phyloP scores from a whole-genome alignment of 805 yeast species.

The Ogataea wickerhamii region DNA sequence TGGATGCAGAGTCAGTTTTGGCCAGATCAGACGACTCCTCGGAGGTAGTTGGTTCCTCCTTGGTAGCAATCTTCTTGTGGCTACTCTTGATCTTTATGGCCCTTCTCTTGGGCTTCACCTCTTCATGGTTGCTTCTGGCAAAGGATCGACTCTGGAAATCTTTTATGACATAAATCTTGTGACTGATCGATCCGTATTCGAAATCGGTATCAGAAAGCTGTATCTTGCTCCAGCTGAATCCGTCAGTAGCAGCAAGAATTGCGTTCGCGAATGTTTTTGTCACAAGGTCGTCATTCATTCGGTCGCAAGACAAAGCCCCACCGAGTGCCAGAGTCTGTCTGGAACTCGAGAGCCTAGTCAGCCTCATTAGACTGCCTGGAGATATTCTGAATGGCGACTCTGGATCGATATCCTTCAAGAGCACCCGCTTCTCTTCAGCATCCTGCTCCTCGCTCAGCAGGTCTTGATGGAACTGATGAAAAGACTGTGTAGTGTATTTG shows the following conservation, averaged over 20 bases:
- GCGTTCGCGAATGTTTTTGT: slow-evolving; percentile 33
- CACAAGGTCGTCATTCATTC: slow-evolving; percentile 31
- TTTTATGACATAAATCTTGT: slow-evolving; percentile 39
- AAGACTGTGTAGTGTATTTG: slow-evolving; percentile 48
- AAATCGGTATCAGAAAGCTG: slow-evolving; percentile 32
- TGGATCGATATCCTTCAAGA: slow-evolving; percentile 49
- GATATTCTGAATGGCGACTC: slow-evolving; percentile 55
- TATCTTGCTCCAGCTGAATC: slow-evolving; percentile 30
- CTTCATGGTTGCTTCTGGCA: slow-evolving; percentile 29
- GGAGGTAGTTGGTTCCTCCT: neutral
- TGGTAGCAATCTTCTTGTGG: neutral
- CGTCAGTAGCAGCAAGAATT: slow-evolving; percentile 26
- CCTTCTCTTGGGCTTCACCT: slow-evolving; percentile 29
- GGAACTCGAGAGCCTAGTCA: slow-evolving; percentile 65
- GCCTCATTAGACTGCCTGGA: slow-evolving; percentile 61
- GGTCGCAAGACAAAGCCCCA: slow-evolving; percentile 35
- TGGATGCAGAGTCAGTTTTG: neutral
- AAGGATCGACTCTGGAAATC: slow-evolving; percentile 44
- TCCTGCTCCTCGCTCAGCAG: slow-evolving; percentile 31
- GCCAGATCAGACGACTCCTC: neutral
- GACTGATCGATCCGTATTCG: slow-evolving; percentile 31
- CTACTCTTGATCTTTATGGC: slow-evolving; percentile 20
- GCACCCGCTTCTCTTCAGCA: slow-evolving; percentile 35
- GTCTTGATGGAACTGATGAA: slow-evolving; percentile 36
- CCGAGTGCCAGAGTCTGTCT: slow-evolving; percentile 76